These are phyloP conservation scores for Coemansia sp. DNA, from an alignment of 192 early-diverging fungal species.

Conservation along the genomic window DNA sequence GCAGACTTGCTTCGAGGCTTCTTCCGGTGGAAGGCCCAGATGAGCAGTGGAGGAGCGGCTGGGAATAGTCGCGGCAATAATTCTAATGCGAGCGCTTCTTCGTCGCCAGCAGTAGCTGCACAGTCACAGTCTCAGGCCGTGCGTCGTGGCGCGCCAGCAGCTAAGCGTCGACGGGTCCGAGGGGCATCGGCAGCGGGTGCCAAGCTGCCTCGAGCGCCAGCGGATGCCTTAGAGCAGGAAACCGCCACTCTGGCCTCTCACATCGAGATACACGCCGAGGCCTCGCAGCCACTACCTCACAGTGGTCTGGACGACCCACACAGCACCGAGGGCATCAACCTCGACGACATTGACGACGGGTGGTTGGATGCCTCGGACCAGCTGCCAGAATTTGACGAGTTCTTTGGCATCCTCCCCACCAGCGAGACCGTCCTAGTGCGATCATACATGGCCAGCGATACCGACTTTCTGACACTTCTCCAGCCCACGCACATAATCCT, in stretches of 20 bases:
- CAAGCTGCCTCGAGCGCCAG: constrained; percentile 33
- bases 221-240: constrained; percentile 34
- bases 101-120: neutral
- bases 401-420: constrained; percentile 35
- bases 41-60: constrained; percentile 31
- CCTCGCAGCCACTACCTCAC: neutral
- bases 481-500: constrained; percentile 83
- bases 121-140: neutral
- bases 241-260: constrained; percentile 35
- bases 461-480: constrained; percentile 65
- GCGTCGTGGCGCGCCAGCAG: constrained; percentile 44
- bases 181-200: constrained; percentile 51
- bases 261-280: constrained; percentile 16
- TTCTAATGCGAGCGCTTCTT: neutral
- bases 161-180: constrained; percentile 58
- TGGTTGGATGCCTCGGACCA: constrained; percentile 28
- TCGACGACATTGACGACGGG: constrained; percentile 46
- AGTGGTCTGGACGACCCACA: neutral
- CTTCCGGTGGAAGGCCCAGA: constrained; percentile 74
- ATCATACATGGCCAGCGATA: constrained; percentile 53
- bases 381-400: constrained; percentile 27
- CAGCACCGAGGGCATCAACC: constrained; percentile 12
- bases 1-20: constrained; percentile 64
- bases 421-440: constrained; percentile 58
- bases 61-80: neutral